Evolutionary conservation across 495 filamentous ascomycete genomes (phyloP), one percentile per base, ranked within the genome.

Genomic region (Xylona heveae): DNA sequence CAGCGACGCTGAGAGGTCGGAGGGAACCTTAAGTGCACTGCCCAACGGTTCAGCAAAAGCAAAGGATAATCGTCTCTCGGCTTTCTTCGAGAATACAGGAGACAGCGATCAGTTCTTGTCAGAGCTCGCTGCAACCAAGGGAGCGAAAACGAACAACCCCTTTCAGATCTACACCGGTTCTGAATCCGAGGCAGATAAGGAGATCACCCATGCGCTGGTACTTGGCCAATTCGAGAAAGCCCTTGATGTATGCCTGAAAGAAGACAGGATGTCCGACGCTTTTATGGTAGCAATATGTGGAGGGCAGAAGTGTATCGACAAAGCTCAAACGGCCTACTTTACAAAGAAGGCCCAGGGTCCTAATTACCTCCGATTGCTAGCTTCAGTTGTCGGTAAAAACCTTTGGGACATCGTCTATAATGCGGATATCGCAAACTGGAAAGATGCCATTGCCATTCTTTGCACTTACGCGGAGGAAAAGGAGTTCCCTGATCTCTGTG

Each of bases 241-340:
- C 16, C 73, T 90, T 32, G 73, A 83, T 38, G 67, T 91, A 34
- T 90, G 80, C 41, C 53, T 99, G 2, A 71, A 78, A 41, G 83
- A 94, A 48, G 70, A 80, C 34, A 68, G 84, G 24, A 68, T 95
- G 51, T 82, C 88, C 0, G 88, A 99, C 55, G 88, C 88, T 24
- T 92, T 99, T 52, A 90, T 95, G 61, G 81, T 99, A 45, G 88
- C 88, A 21, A 92, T 94, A 44, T 94, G 83, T 45, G 85, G 88
- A 33, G 85, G 90, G 24, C 81, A 88, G 48, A 76, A 79, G 34
- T 78, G 90, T 40, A 77, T 95, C 20, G 83, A 90, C 35, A 92
- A 90, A 55, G 83, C 88, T 2, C 90, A 94, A 47, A 71, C 74
- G 29, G 68, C 81, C 23, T 99, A 95, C 51, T 75, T 99, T 39